These are phyloP conservation scores for Penicillium sp. DNA, from an alignment of 2,329 filamentous ascomycete genomes.

Conservation along the genomic window DNA sequence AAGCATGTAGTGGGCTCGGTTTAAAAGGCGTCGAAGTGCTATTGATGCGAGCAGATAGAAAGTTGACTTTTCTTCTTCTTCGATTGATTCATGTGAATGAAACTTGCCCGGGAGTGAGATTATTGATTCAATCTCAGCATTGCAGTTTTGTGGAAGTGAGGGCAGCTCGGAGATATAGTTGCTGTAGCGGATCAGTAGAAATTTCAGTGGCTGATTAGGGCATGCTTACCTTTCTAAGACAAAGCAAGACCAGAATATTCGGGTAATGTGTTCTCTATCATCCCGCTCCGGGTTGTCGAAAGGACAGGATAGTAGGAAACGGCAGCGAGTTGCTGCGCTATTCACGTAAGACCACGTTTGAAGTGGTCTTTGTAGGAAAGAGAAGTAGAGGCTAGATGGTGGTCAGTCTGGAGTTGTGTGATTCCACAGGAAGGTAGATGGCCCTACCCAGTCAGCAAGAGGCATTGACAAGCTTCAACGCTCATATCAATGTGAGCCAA, in stretches of 20 bases:
- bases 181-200: background rate
- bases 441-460: slow-evolving; percentile 8
- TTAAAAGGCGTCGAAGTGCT: slow-evolving; percentile 9
- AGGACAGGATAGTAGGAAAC: slow-evolving; percentile 7
- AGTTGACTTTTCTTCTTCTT: slow-evolving; percentile 9
- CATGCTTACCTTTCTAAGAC: slow-evolving; percentile 8
- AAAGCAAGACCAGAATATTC: slow-evolving; percentile 14
- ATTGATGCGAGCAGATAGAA: slow-evolving; percentile 12
- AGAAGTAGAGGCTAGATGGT: slow-evolving; percentile 6
- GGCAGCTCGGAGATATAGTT: slow-evolving; percentile 12
- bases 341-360: slow-evolving; percentile 13
- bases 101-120: slow-evolving; percentile 10
- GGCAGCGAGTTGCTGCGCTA: slow-evolving; percentile 7
- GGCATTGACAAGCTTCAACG: slow-evolving; percentile 9
- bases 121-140: slow-evolving; percentile 7
- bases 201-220: too few relatives aligned
- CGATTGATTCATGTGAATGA: slow-evolving; percentile 4
- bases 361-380: slow-evolving; percentile 11
- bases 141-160: slow-evolving; percentile 9
- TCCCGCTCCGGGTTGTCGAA: slow-evolving; percentile 4
- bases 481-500: slow-evolving; percentile 13
- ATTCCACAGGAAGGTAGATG: background rate
- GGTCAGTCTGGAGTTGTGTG: background rate
- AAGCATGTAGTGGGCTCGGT: slow-evolving; percentile 10
- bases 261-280: slow-evolving; percentile 4